phyloP scores from a whole-genome alignment of 2,329 filamentous ascomycete genomes.

The Allantophomopsis cytisporea region DNA sequence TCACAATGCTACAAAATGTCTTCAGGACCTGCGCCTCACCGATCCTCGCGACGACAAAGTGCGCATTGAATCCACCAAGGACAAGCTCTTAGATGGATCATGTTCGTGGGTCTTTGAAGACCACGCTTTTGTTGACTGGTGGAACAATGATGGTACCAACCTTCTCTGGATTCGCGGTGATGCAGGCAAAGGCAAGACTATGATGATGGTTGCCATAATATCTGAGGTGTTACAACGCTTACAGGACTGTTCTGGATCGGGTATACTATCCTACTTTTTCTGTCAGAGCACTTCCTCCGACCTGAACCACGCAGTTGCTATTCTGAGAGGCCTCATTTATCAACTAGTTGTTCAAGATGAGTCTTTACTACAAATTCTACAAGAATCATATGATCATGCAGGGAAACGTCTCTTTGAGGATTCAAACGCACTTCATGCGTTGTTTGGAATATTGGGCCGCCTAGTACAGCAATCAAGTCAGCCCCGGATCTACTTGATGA shows the following conservation, averaged over 20 bases:
- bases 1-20: neutral
- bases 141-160: constrained; percentile 6
- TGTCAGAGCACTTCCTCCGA: constrained; percentile 23
- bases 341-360: constrained; percentile 19
- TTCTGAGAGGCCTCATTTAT: constrained; percentile 27
- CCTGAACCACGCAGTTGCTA: constrained; percentile 22
- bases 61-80: constrained; percentile 10
- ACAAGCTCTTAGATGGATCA: constrained; percentile 13
- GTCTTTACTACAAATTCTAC: constrained; percentile 18
- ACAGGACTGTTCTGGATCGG: neutral
- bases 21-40: constrained; percentile 3
- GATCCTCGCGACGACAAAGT: constrained; percentile 6
- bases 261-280: constrained; percentile 21
- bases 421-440: neutral
- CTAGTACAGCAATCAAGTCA: constrained; percentile 5
- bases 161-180: constrained; percentile 22
- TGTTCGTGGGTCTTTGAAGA: constrained; percentile 21
- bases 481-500: constrained; percentile 18
- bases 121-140: constrained; percentile 15
- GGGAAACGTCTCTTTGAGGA: constrained; percentile 11
- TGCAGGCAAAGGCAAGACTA: constrained; percentile 23
- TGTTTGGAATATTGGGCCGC: constrained; percentile 29
- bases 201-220: constrained; percentile 10
- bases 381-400: constrained; percentile 20
- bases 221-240: constrained; percentile 15